Percentiles rank a stretch among this genome's conserved stretches.
phyloP scores from a whole-genome alignment of 345 rosid species.

The Syzygium jambos region DNA sequence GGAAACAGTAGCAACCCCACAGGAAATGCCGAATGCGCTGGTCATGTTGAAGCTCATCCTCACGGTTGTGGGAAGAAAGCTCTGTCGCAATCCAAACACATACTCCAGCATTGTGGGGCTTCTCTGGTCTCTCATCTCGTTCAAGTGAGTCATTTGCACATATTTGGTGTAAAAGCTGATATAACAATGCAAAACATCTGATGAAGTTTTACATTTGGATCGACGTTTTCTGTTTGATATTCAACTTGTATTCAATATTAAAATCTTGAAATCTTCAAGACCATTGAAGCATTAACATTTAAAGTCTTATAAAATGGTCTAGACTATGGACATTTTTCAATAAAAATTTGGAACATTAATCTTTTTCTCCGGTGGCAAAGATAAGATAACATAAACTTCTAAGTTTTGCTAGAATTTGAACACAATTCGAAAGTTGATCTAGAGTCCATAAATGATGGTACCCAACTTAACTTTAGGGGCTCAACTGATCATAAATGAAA shows the following conservation, averaged over 20 bases:
- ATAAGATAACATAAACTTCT: not conserved
- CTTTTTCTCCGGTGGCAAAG: not conserved
- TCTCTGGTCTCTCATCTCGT: slow-evolving; percentile 48
- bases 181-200: not conserved
- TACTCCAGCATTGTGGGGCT: slow-evolving; percentile 47
- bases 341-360: not conserved
- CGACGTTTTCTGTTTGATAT: not conserved
- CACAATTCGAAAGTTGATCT: not conserved
- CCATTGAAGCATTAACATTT: not conserved
- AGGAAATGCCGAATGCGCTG: slow-evolving; percentile 35
- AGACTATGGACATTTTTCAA: not conserved
- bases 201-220: not conserved
- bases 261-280: not conserved
- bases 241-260: not conserved
- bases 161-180: not conserved
- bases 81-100: slow-evolving; percentile 49
- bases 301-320: not conserved
- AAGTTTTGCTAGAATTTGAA: not conserved
- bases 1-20: not conserved
- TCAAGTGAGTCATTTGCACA: slow-evolving; percentile 20
- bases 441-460: not conserved
- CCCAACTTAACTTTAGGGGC: not conserved
- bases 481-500: not conserved
- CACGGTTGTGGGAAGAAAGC: slow-evolving; percentile 38
- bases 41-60: slow-evolving; percentile 39